Conservation (phyloP, 2,329 filamentous ascomycete species). For the Neobulgaria alba region DNA sequence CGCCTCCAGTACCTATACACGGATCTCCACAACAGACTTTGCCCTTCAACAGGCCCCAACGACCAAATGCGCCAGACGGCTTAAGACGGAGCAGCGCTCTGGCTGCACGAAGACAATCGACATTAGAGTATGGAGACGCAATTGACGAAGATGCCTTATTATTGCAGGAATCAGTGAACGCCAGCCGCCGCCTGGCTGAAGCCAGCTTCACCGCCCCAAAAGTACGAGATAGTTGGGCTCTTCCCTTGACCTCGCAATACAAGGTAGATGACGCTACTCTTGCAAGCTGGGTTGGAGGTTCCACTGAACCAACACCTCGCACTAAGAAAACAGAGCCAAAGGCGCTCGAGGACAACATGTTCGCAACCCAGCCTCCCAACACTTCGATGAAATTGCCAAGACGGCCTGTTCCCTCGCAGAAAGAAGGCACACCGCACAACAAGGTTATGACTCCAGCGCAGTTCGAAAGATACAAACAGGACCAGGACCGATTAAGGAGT, state of each 20-base stretch:
- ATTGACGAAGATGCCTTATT: slow-evolving; percentile 28
- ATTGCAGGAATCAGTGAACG: slow-evolving; percentile 26
- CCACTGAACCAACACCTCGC: slow-evolving; percentile 20
- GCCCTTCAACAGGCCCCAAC: slow-evolving; percentile 10
- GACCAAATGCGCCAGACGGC: slow-evolving; percentile 12
- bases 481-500: slow-evolving; percentile 55
- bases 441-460: slow-evolving; percentile 88
- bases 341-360: slow-evolving; percentile 23
- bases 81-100: slow-evolving; percentile 26
- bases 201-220: slow-evolving; percentile 11
- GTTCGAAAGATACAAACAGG: slow-evolving; percentile 72
- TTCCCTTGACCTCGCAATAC: slow-evolving; percentile 15
- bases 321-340: slow-evolving; percentile 15
- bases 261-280: slow-evolving; percentile 14
- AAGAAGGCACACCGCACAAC: slow-evolving; percentile 38
- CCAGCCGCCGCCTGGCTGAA: slow-evolving; percentile 23
- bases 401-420: not conserved
- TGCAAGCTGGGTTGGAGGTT: slow-evolving; percentile 15
- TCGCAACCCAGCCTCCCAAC: slow-evolving; percentile 23
- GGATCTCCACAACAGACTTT: slow-evolving; percentile 3
- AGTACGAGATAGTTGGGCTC: slow-evolving; percentile 23
- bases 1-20: slow-evolving; percentile 21
- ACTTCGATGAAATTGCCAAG: slow-evolving; percentile 10
- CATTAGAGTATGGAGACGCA: slow-evolving; percentile 20
- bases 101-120: slow-evolving; percentile 22